Percentiles rank a stretch among this genome's conserved stretches.
Conservation (phyloP, 2,329 filamentous ascomycete species). For the Diplodia mutila region DNA sequence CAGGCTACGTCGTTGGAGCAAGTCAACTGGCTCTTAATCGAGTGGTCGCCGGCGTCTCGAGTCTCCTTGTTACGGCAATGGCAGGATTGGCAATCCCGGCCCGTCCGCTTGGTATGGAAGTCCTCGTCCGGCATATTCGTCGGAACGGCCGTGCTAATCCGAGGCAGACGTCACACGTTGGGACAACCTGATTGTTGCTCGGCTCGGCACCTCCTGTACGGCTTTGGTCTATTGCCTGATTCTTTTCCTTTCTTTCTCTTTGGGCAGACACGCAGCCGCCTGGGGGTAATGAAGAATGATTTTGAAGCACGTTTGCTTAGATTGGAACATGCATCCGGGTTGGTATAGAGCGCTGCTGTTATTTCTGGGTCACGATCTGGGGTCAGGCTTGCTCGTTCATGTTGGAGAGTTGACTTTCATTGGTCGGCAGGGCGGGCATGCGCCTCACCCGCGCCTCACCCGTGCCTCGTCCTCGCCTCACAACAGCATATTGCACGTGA, state of each 20-base stretch:
- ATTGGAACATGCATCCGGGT: too few relatives aligned
- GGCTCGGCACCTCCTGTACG: background rate
- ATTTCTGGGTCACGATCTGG: too few relatives aligned
- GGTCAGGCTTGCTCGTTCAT: too few relatives aligned
- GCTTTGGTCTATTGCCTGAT: background rate
- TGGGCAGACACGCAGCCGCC: background rate
- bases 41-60: background rate
- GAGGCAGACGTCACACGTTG: background rate
- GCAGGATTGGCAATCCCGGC: background rate
- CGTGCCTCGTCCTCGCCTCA: too few relatives aligned
- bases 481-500: too few relatives aligned
- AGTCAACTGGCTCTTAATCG: background rate
- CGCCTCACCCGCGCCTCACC: too few relatives aligned
- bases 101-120: background rate
- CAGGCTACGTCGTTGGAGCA: background rate
- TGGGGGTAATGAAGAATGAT: background rate
- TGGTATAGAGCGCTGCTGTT: too few relatives aligned
- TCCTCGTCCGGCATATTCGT: background rate
- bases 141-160: background rate
- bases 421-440: too few relatives aligned
- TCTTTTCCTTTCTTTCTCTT: background rate
- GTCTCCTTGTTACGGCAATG: background rate
- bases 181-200: background rate
- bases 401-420: too few relatives aligned
- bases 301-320: too few relatives aligned